Percentiles rank a stretch among this genome's conserved stretches.
Evolutionary conservation across 225 moss, liverwort and hornwort species (phyloP).

Genomic region (Anthoceros angustus): DNA sequence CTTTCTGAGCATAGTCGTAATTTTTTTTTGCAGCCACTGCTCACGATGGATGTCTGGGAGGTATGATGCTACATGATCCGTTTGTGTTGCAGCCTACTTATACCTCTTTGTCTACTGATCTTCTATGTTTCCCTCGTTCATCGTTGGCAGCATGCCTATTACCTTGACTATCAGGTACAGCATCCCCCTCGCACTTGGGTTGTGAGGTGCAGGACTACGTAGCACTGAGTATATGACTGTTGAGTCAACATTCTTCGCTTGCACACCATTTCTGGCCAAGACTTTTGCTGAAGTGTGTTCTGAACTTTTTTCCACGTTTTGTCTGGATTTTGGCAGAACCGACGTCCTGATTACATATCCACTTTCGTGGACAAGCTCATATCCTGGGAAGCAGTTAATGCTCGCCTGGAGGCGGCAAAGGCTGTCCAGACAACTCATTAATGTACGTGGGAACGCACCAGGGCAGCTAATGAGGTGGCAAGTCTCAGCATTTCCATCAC

Average conservation of each 20-base stretch:
- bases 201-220: too few relatives aligned
- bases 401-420: constrained; percentile 51
- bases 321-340: constrained; percentile 33
- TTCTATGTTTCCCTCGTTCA: background rate
- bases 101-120: background rate
- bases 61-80: constrained; percentile 7
- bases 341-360: constrained; percentile 51
- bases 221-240: too few relatives aligned
- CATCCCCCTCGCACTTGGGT: background rate
- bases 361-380: constrained; percentile 46
- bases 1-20: too few relatives aligned
- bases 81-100: background rate
- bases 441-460: too few relatives aligned
- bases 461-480: too few relatives aligned
- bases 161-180: constrained; percentile 56
- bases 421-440: too few relatives aligned
- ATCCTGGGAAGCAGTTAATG: constrained; percentile 52
- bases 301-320: background rate
- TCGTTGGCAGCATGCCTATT: constrained; percentile 57
- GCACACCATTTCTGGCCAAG: too few relatives aligned
- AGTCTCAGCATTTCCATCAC: too few relatives aligned
- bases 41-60: constrained; percentile 83
- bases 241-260: too few relatives aligned
- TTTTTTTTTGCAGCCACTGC: constrained; percentile 40
- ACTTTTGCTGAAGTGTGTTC: background rate